Base-by-base conservation (phyloP, 768 basidiomycete species). In the Cystoderma amianthinum region DNA sequence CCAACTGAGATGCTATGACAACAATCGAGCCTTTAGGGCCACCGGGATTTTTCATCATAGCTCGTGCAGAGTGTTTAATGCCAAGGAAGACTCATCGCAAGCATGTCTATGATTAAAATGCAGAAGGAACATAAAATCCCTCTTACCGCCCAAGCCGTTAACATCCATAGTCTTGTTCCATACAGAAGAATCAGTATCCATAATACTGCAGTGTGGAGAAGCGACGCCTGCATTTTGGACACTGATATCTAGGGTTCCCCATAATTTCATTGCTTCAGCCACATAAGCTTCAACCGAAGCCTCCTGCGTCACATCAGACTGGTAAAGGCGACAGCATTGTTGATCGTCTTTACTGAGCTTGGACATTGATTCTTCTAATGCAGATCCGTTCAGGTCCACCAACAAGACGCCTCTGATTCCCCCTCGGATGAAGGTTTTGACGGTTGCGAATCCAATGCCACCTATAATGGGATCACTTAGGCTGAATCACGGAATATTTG, bases 1-100 rank as follows among this genome's bases (percentile, higher is more conserved):
- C 51, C n/a, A 52, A 42, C 18, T 52, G 48, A 4, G 51, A 47
- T n/a, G 51, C 44, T 5, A 43, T 45, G 33, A 49, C 46, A 4
- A 52, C 38, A 24, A 52, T 52, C 6, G 51, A 49, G 2, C 51
- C 51, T 12, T 43, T 45, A 4, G 43, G 21, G 15, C 44, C 36
- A 17, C 37, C 47, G 3, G 47, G 39, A 23, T 48, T 48, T 11
- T 35, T 42, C 23, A 45, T 23, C 47, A 45, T 48, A 15, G 47
- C 44, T 16, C 40, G 39, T 6, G 38, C 40, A 12, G 44, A 36
- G 24, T 45, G 39, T 32, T 48, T 41, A 17, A 48, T 48, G 28
- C 44, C 47, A 19, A 48, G 39, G 30, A 48, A 44, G 16, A 48
- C 47, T 48, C 19, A 5, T 23, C 11, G 28, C 23, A 17, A 38